Percentiles rank a stretch among this genome's conserved stretches.
phyloP scores from a whole-genome alignment of 2,329 filamentous ascomycete genomes.

The Arthrobotrys sinensis region DNA sequence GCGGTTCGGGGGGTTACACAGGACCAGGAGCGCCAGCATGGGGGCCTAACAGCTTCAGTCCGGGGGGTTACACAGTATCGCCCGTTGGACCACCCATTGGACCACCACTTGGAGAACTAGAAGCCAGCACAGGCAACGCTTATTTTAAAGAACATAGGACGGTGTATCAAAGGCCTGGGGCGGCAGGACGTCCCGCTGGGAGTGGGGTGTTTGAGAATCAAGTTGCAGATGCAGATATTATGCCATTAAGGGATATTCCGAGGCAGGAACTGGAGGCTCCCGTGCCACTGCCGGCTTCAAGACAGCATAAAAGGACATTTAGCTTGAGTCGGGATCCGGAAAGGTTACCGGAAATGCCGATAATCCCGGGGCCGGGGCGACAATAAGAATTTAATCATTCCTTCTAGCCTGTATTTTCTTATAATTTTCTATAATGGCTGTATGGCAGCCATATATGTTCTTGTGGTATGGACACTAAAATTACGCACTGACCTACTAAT shows the following conservation, averaged over 20 bases:
- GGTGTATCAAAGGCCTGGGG: neutral
- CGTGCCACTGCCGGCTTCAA: neutral
- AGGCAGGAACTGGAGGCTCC: conserved; percentile 49
- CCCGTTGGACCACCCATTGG: neutral
- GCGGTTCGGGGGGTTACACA: neutral
- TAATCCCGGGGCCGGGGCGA: conserved; percentile 20
- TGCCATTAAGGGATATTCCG: conserved; percentile 27
- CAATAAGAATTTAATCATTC: no score
- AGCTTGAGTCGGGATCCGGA: neutral
- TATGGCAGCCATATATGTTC: no score
- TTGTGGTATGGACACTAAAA: no score
- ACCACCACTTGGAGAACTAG: conserved; percentile 27
- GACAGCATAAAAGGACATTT: conserved; percentile 4
- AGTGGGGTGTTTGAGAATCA: conserved; percentile 32
- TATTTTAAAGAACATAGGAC: conserved; percentile 1
- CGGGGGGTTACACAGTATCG: neutral
- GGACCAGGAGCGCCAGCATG: neutral
- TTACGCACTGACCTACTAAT: no score
- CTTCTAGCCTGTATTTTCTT: neutral
- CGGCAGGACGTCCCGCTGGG: neutral
- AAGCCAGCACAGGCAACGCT: conserved; percentile 16
- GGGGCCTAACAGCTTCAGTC: neutral
- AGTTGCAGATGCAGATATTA: neutral
- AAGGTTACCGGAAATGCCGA: conserved; percentile 43
- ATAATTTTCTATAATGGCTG: no score